Conservation (phyloP, 129 eudicot species). For the Flaveria trinervia region DNA sequence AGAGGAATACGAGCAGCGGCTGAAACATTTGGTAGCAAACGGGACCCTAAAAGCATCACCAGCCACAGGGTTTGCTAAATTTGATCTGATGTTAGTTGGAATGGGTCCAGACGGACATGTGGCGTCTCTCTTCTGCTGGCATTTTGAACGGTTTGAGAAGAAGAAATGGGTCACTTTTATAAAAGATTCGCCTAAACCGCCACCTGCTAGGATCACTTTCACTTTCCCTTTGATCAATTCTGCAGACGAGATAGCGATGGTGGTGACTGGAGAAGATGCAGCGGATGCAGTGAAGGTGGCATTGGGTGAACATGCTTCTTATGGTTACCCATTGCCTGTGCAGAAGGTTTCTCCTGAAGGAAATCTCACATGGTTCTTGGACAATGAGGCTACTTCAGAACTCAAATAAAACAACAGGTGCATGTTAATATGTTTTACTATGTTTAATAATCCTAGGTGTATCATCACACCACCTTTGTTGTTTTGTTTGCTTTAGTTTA, state of each 20-base stretch:
- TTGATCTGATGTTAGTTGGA: slow-evolving; percentile 73
- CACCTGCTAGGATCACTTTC: slow-evolving; percentile 81
- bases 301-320: slow-evolving; percentile 33
- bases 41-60: slow-evolving; percentile 40
- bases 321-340: slow-evolving; percentile 54
- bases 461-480: slow-evolving; percentile 25
- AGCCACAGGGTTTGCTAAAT: slow-evolving; percentile 61
- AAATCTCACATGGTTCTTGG: slow-evolving; percentile 69
- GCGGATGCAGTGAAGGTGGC: slow-evolving; percentile 61
- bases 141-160: slow-evolving; percentile 62
- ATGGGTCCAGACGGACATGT: slow-evolving; percentile 99
- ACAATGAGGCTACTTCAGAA: slow-evolving; percentile 55
- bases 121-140: slow-evolving; percentile 86
- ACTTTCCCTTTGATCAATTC: slow-evolving; percentile 88
- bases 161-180: slow-evolving; percentile 77
- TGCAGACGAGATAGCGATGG: slow-evolving; percentile 66
- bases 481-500: slow-evolving; percentile 30
- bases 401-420: slow-evolving; percentile 31
- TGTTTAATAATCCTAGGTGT: slow-evolving; percentile 4
- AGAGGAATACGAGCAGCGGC: slow-evolving; percentile 64
- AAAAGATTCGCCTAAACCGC: slow-evolving; percentile 86
- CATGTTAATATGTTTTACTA: not conserved
- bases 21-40: slow-evolving; percentile 49
- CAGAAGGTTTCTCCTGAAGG: slow-evolving; percentile 68
- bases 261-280: slow-evolving; percentile 65